phyloP scores from a whole-genome alignment of 441 rosid genomes.

The Oxalis stricta region DNA sequence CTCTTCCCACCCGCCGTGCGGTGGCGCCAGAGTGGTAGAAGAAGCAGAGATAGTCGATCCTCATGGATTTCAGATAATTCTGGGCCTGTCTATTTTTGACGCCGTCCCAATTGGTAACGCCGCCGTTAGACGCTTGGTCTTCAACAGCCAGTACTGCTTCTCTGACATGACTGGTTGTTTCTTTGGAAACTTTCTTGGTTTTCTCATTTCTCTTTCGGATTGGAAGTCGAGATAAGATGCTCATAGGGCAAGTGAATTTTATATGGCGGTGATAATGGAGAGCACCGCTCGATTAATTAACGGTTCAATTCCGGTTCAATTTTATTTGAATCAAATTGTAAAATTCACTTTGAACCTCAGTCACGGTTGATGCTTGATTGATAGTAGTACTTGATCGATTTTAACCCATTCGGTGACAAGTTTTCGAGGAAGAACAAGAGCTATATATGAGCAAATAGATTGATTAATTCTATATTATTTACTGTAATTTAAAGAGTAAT shows the following conservation, averaged over 20 bases:
- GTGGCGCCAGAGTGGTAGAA: slow-evolving; percentile 82
- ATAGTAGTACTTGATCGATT: no score
- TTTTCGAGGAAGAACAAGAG: no score
- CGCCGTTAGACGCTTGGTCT: slow-evolving; percentile 64
- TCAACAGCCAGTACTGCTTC: slow-evolving; percentile 57
- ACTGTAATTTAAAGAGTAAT: background rate
- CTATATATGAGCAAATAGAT: no score
- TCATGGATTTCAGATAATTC: slow-evolving; percentile 68
- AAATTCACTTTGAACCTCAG: no score
- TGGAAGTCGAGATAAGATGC: background rate
- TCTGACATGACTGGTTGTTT: slow-evolving; percentile 12
- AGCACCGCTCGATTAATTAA: no score
- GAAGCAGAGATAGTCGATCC: slow-evolving; percentile 60
- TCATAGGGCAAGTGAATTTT: background rate
- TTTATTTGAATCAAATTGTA: no score
- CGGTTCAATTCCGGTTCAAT: no score
- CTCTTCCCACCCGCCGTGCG: slow-evolving; percentile 64
- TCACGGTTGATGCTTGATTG: no score
- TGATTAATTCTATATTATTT: background rate
- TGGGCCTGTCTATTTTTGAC: slow-evolving; percentile 91
- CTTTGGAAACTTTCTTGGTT: background rate
- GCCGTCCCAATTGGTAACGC: slow-evolving; percentile 74
- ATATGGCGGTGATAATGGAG: no score
- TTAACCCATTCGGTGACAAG: no score
- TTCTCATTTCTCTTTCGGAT: background rate